Percentiles rank a stretch among this genome's conserved stretches.
Evolutionary conservation across 1,284 basidiomycete species (phyloP).

Genomic region (Pascua sp.): DNA sequence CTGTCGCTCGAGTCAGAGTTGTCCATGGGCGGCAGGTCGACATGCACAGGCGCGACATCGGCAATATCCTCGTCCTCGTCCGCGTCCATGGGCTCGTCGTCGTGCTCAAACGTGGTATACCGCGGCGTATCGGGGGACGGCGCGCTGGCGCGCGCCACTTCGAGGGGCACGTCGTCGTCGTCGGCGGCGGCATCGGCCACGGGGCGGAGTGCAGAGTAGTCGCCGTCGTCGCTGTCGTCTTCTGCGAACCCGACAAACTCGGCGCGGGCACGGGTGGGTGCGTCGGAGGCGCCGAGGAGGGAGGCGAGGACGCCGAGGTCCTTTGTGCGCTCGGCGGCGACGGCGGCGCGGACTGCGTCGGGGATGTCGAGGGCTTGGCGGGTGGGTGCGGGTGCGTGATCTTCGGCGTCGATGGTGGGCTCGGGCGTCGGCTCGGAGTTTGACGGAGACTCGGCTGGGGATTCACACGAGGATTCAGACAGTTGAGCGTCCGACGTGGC

Average conservation of each 20-base stretch:
- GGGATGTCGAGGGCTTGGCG: conserved; percentile 15
- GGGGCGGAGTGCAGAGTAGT: conserved; percentile 10
- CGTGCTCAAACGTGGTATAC: conserved; percentile 1
- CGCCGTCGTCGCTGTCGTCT: conserved; percentile 22
- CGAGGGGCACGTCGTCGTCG: conserved; percentile 16
- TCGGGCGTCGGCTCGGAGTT: not conserved
- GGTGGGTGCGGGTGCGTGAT: too few relatives aligned
- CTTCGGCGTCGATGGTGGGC: not conserved
- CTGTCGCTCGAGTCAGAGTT: not conserved
- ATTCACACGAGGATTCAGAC: not conserved
- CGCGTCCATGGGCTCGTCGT: conserved; percentile 4
- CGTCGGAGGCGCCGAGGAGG: conserved; percentile 20
- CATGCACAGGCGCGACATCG: conserved; percentile 4
- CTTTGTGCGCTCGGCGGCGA: conserved; percentile 25
- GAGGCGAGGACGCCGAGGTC: conserved; percentile 29
- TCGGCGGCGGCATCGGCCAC: conserved; percentile 11
- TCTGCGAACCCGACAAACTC: conserved; percentile 26
- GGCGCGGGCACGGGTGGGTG: conserved; percentile 4
- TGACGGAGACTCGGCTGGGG: not conserved
- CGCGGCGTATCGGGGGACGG: conserved; percentile 3
- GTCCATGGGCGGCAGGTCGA: conserved; percentile 8
- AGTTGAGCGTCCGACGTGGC: not conserved
- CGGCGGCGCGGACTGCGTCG: conserved; percentile 19
- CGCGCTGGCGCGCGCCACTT: conserved; percentile 12
- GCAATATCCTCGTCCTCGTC: too few relatives aligned